These are phyloP conservation scores for Apophysomyces trapeziformis DNA, from an alignment of 371 early-diverging fungal genomes.

Conservation along the genomic window DNA sequence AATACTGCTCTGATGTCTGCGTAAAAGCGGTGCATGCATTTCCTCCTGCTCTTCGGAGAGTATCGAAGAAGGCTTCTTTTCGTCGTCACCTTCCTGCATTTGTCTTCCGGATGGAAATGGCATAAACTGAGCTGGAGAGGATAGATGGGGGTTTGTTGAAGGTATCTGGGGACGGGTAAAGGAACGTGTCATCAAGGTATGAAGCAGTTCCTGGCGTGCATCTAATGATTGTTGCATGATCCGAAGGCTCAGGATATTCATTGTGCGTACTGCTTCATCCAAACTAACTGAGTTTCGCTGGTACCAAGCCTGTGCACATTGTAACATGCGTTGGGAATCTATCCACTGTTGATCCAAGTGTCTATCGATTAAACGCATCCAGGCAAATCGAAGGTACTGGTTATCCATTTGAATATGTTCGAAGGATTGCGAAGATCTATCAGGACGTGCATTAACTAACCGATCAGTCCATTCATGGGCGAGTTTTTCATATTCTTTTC, in stretches of 20 bases:
- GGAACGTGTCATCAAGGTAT: conserved; percentile 22
- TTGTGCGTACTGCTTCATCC: conserved; percentile 40
- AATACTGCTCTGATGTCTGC: conserved; percentile 15
- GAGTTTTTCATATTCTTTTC: conserved; percentile 41
- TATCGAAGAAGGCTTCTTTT: conserved; percentile 3
- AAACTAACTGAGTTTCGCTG: conserved; percentile 26
- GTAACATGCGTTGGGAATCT: conserved; percentile 46
- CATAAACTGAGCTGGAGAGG: background rate
- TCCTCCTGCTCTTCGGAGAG: conserved; percentile 18
- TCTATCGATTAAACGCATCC: conserved; percentile 37
- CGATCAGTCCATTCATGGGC: conserved; percentile 39
- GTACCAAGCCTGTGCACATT: conserved; percentile 51
- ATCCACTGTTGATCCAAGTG: conserved; percentile 48
- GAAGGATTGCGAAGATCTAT: conserved; percentile 6
- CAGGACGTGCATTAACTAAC: conserved; percentile 21
- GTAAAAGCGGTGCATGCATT: conserved; percentile 30
- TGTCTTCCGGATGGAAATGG: background rate
- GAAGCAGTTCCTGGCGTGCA: conserved; percentile 38
- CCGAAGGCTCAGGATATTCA: conserved; percentile 43
- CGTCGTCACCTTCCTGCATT: conserved; percentile 12
- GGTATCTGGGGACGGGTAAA: background rate
- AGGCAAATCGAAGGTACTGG: conserved; percentile 24
- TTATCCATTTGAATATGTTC: conserved; percentile 4
- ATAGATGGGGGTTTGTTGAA: no score
- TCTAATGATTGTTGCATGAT: conserved; percentile 41